Base-by-base conservation (phyloP, 352 stramenopile genomes). In the Globisporangium lucens region DNA sequence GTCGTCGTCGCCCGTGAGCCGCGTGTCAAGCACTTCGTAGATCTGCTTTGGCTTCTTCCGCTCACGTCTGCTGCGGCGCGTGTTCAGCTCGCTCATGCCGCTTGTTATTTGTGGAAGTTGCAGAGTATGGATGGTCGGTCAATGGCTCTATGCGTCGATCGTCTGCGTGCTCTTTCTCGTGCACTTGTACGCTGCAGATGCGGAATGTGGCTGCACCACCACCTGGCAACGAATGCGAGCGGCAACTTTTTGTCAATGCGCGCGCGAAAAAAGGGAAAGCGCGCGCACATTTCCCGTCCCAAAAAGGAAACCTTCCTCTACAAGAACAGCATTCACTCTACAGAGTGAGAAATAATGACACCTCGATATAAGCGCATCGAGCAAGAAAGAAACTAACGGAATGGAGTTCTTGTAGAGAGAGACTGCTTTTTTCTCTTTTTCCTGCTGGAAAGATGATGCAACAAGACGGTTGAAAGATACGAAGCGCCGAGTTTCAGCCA, bases 21-120 rank as follows among this genome's bases (percentile, higher is more conserved):
- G 86, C 20, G 53, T 71, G 65, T 90, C 79, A 59, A 85, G 76
- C 59, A 91, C 82, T 63, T 89, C 76, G 72, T 93, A 95, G 30
- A 95, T 79, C 20, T 69, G 62, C 69, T 82, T 89, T 33, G 87
- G 87, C 73, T 81, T 83, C 59, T 76, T 85, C 22, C 85, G 82
- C 70, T 83, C 72, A 24, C 87, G 87, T 30, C 74, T 85, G 65
- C 85, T 83, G 52, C 87, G 82, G 15, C 87, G 83, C 52, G 70
- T 62, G 63, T 60, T 78, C 74, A 87, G 10, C n/a, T 87, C 13
- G 41, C 66, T 20, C 33, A 46, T 51, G 15, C 43, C 20, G 43
- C 15, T 13, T 52, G 24, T n/a, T 22, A 4, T 33, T 24, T 49
- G 20, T 52, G 30, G 15, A 30, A 20, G 22, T 17, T 30, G 30